Evolutionary conservation across 208 protist species (phyloP), one percentile per base, ranked within the genome.

Genomic region (Wallacemonas rigidus): DNA sequence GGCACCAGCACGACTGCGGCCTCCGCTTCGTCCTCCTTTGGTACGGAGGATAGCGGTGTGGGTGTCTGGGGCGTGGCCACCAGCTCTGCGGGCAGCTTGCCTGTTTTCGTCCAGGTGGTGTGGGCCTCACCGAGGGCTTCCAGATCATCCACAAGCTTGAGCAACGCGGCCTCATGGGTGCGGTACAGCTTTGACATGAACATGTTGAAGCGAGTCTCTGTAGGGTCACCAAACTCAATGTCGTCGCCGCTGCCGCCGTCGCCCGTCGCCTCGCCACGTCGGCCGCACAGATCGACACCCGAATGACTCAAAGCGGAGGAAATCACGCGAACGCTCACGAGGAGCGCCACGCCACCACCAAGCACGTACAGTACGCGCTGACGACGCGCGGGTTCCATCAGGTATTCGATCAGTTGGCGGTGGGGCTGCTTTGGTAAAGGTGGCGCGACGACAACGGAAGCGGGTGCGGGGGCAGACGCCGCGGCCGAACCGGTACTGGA

Each of bases 171-270:
- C 76, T 82, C 81, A 38, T 89, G 77, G 2, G 73, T 77, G 17
- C 63, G 57, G 67, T 81, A 53, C 8, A 87, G 58, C 14, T 81
- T 75, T 1, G 72, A 60, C 26, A 85, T 48, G 61, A 82, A 85
- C 36, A 75, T 55, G 41, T 64, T 63, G 64, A 91, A 93, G 4
- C 77, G 73, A 47, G 76, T 77, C 71, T 85, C 83, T 4, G 80
- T 72, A 8, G 72, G 79, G 56, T 89, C 83, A 12, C 69, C 74
- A 64, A 90, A 93, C 8, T 72, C 68, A 53, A 91, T 82, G 55
- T 80, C 81, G 55, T 83, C 86, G n/a, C 62, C 72, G 3, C 71
- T 78, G 47, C 38, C 74, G 15, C 51, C 72, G 8, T 73, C 60
- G 26, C 0, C 26, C 26, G 26, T 26, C 26, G 26, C 26, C 26